Base-by-base conservation (phyloP, 768 basidiomycete genomes). In the Lanmaoa pseudosensibilis region DNA sequence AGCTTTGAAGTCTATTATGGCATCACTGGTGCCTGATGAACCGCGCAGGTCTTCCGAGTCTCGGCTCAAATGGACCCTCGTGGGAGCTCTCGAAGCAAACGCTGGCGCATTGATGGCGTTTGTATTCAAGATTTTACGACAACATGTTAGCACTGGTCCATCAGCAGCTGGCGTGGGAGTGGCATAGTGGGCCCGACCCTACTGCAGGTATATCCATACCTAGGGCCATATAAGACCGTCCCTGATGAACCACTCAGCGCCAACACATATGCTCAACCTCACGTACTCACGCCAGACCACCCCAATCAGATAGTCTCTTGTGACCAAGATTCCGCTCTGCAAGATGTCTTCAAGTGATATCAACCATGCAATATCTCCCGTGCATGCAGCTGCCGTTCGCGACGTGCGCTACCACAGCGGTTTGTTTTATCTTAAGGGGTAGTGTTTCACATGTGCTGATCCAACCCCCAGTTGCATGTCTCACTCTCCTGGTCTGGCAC, bases 401-500 rank as follows among this genome's bases (percentile, higher is more conserved):
- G 30, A 64, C 3, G 58, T 65, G 19, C 30, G 38, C 37, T 65
- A 41, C 15, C 58, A 67, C 15, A 44, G 54, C 11, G 7, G 65
- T 65, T 40, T 7, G 58, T 25, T 21, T 18, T 11, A 2, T 19
- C 18, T 13, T 1, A 12, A 36, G 8, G 11, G 4, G 2, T 1
- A 36, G 15, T 19, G 4, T 16, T 37, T 37, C 10, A 6, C 16
- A 21, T 12, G 3, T 55, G 9, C 52, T 67, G 25, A 67, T 47
- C 2, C 27, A 10, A 45, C 15, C 2, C 1, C 16, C 21, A 67
- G 65, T 64, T 2, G 48, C 58, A 44, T 52, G 56, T 3, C 52
- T 67, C 2, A 37, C 58, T 2, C 16, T 65, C 38, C 32, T 65
- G 12, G 34, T 61, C 18, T 65, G 64, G 61, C 23, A 48, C 33